Evolutionary conservation across 257 asterid species (phyloP).

Genomic region (Ophiorrhiza pumila): DNA sequence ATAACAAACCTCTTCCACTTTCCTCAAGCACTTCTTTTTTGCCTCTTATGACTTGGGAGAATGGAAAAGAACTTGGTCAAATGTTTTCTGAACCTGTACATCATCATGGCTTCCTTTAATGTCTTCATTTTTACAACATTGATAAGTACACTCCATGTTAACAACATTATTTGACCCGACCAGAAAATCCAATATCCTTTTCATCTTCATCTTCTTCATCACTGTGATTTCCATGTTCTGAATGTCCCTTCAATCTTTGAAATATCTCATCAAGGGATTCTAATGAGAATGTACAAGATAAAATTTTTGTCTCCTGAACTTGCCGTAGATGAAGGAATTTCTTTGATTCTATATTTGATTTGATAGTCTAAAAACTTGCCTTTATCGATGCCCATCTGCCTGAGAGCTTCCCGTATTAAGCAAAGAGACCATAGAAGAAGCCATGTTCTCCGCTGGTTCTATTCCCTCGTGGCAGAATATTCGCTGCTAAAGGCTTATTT

Average conservation of each 20-base stretch:
- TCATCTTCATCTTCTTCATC: conserved; percentile 52
- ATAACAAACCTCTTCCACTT: background rate
- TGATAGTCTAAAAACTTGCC: conserved; percentile 73
- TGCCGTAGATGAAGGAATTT: conserved; percentile 66
- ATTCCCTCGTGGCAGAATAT: conserved; percentile 77
- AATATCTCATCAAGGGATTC: conserved; percentile 89
- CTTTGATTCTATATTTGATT: conserved; percentile 71
- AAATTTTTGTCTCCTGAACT: conserved; percentile 42
- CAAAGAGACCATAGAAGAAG: conserved; percentile 80
- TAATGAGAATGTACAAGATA: conserved; percentile 51
- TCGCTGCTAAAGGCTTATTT: conserved; percentile 83
- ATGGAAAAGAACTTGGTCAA: too few relatives aligned
- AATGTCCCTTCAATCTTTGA: conserved; percentile 73
- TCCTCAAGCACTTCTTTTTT: background rate
- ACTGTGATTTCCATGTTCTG: conserved; percentile 24
- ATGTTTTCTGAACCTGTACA: conserved; percentile 38
- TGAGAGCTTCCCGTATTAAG: conserved; percentile 47
- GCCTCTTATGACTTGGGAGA: background rate
- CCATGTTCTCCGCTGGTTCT: conserved; percentile 47
- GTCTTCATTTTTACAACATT: conserved; percentile 28
- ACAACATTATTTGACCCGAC: conserved; percentile 31
- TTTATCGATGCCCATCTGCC: conserved; percentile 96
- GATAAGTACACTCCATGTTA: conserved; percentile 7
- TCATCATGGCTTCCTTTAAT: conserved; percentile 19
- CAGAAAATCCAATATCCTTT: conserved; percentile 26